phyloP scores from a whole-genome alignment of 2,329 filamentous ascomycete species.

The Penicillium sp. region DNA sequence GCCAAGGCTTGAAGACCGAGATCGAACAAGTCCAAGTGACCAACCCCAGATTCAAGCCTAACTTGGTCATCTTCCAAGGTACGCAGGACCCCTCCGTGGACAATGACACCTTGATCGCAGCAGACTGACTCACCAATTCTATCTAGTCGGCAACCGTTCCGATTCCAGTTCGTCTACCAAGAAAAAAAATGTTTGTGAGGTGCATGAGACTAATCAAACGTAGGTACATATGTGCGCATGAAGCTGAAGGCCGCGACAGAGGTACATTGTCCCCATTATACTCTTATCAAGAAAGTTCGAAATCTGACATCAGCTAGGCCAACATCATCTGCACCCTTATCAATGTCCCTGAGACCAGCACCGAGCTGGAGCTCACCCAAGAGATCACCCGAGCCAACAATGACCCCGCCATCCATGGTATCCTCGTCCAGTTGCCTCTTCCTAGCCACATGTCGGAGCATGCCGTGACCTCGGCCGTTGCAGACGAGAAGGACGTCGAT shows the following conservation, averaged over 20 bases:
- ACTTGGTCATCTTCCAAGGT: slow-evolving; percentile 94
- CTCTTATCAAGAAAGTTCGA: background rate
- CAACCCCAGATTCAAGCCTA: slow-evolving; percentile 87
- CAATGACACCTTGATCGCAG: background rate
- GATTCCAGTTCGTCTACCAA: slow-evolving; percentile 73
- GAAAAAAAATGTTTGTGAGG: slow-evolving; percentile 13
- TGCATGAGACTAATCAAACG: slow-evolving; percentile 2
- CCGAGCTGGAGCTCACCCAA: slow-evolving; percentile 82
- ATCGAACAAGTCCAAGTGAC: slow-evolving; percentile 77
- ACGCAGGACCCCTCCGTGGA: slow-evolving; percentile 29
- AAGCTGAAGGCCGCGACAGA: slow-evolving; percentile 96
- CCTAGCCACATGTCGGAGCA: slow-evolving; percentile 91
- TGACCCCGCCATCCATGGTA: slow-evolving; percentile 81
- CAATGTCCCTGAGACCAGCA: slow-evolving; percentile 78
- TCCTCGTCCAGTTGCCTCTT: slow-evolving; percentile 90
- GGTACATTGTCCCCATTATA: slow-evolving; percentile 49
- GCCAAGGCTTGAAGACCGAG: slow-evolving; percentile 76
- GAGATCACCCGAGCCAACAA: slow-evolving; percentile 82
- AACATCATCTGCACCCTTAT: slow-evolving; percentile 86
- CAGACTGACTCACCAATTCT: slow-evolving; percentile 10
- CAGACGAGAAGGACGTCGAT: slow-evolving; percentile 95
- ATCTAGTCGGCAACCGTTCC: slow-evolving; percentile 80
- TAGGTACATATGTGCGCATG: slow-evolving; percentile 98
- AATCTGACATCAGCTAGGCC: slow-evolving; percentile 57
- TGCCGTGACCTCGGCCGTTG: slow-evolving; percentile 82